These are phyloP conservation scores for Pneumocystis sp. DNA, from an alignment of 1,139 yeast genomes.

Conservation along the genomic window DNA sequence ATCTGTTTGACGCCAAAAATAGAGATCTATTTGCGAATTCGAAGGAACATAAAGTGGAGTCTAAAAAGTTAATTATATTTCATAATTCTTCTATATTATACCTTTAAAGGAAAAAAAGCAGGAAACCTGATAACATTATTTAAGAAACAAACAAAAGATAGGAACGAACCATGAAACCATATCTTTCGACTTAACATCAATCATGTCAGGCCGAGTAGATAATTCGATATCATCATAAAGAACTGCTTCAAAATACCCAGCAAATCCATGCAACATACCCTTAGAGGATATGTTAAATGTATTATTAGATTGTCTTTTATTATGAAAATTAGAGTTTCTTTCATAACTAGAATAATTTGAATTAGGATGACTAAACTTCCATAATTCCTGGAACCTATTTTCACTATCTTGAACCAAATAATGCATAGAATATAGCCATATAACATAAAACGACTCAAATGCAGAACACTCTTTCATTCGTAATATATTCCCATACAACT, in stretches of 20 bases:
- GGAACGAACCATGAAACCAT: constrained; percentile 40
- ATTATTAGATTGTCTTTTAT: constrained; percentile 23
- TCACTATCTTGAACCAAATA: constrained; percentile 29
- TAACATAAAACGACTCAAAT: constrained; percentile 45
- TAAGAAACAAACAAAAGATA: not conserved
- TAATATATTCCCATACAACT: constrained; percentile 26
- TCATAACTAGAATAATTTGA: constrained; percentile 1
- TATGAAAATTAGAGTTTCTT: constrained; percentile 17
- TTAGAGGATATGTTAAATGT: constrained; percentile 31
- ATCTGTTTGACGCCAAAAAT: constrained; percentile 32
- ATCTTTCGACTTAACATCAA: constrained; percentile 36
- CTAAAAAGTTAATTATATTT: constrained; percentile 22
- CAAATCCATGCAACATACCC: constrained; percentile 52
- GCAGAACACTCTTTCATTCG: constrained; percentile 15
- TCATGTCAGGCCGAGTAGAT: constrained; percentile 37
- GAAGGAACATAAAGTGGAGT: constrained; percentile 38
- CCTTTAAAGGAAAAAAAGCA: constrained; percentile 44
- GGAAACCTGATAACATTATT: constrained; percentile 30
- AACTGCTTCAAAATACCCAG: constrained; percentile 58
- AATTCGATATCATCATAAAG: constrained; percentile 45
- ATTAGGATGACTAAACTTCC: constrained; percentile 42
- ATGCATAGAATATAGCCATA: constrained; percentile 39
- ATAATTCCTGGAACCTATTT: constrained; percentile 22
- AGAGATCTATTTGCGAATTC: constrained; percentile 37
- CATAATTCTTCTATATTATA: not conserved